phyloP scores from a whole-genome alignment of 2,329 filamentous ascomycete species.

The Neobulgaria alba region DNA sequence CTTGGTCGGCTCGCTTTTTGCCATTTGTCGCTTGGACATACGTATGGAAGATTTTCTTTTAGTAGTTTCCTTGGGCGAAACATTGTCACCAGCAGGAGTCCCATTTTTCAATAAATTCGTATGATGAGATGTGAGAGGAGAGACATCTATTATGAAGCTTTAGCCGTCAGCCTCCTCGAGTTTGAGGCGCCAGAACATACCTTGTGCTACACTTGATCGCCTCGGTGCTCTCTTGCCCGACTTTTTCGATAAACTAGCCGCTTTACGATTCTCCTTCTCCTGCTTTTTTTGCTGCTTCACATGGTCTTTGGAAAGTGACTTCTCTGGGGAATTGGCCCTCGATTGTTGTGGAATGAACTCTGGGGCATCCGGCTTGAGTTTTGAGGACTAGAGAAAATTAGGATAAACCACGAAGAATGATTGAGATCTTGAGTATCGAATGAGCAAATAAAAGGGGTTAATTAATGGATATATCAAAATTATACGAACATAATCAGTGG shows the following conservation, averaged over 20 bases:
- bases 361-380: slow-evolving; percentile 33
- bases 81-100: no score
- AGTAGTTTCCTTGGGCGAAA: not conserved
- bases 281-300: slow-evolving; percentile 16
- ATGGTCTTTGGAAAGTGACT: slow-evolving; percentile 12
- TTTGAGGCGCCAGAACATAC: no score
- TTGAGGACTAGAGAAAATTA: slow-evolving; percentile 21
- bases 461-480: no score
- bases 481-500: not conserved
- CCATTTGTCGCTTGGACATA: slow-evolving; percentile 13
- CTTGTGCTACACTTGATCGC: not conserved
- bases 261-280: slow-evolving; percentile 17
- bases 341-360: slow-evolving; percentile 30
- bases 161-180: no score
- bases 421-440: no score
- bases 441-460: no score
- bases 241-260: slow-evolving; percentile 16
- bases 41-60: slow-evolving; percentile 3
- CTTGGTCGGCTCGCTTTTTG: slow-evolving; percentile 23
- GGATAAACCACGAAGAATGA: no score
- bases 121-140: no score
- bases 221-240: slow-evolving; percentile 13
- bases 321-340: not conserved
- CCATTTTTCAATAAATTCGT: no score
- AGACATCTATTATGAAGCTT: no score